Percentiles rank a stretch among this genome's conserved stretches.
These are phyloP conservation scores for Xylaria sp. DNA, from an alignment of 2,329 filamentous ascomycete genomes.

Conservation along the genomic window DNA sequence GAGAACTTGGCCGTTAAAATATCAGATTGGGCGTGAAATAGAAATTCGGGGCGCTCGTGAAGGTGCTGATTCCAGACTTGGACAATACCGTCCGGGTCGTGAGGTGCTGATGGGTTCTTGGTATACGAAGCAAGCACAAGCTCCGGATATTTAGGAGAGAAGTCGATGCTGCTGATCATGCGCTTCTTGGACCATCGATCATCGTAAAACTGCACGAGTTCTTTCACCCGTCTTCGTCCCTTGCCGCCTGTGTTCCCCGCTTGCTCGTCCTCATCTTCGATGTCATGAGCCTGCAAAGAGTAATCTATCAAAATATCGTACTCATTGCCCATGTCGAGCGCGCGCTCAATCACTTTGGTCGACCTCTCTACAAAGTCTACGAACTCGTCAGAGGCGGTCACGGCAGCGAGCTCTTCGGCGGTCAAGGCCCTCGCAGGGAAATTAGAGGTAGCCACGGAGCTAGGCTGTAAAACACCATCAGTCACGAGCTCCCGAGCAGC, in stretches of 20 bases:
- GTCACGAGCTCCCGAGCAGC: conserved; percentile 71
- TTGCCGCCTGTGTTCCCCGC: conserved; percentile 74
- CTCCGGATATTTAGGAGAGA: conserved; percentile 95
- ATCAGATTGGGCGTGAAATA: conserved; percentile 96
- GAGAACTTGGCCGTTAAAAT: conserved; percentile 96
- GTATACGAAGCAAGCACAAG: conserved; percentile 94
- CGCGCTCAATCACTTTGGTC: conserved; percentile 95
- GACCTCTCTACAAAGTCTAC: conserved; percentile 94
- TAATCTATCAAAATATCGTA: conserved; percentile 98
- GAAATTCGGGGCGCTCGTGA: conserved; percentile 92
- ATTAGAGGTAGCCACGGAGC: conserved; percentile 58
- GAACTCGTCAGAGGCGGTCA: conserved; percentile 92
- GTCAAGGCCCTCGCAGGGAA: conserved; percentile 85
- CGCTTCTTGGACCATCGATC: conserved; percentile 96
- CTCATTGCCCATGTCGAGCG: conserved; percentile 80
- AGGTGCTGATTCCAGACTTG: conserved; percentile 98
- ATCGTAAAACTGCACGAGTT: conserved; percentile 93
- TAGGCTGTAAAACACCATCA: conserved; percentile 60
- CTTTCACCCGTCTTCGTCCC: conserved; percentile 79
- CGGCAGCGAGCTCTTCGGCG: conserved; percentile 86
- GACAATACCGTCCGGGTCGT: conserved; percentile 91
- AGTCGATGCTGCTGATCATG: conserved; percentile 95
- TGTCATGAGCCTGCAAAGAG: conserved; percentile 78
- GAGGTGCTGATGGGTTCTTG: conserved; percentile 93
- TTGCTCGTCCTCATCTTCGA: conserved; percentile 85